Percentiles rank a stretch among this genome's conserved stretches.
These are phyloP conservation scores for Aspergillus tamarii DNA, from an alignment of 2,329 filamentous ascomycete species.

Conservation along the genomic window DNA sequence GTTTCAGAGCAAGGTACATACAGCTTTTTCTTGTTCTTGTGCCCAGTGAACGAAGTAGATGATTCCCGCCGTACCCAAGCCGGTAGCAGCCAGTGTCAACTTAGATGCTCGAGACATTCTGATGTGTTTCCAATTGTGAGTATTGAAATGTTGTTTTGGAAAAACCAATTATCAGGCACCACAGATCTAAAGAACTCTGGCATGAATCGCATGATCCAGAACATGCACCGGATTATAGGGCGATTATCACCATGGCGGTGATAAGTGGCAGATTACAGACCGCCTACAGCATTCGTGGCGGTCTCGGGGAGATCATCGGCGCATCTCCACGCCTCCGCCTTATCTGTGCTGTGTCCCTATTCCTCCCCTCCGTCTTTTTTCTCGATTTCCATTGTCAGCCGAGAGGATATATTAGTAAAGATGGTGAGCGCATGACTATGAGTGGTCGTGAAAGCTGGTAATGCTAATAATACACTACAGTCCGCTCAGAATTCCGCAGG, in stretches of 20 bases:
- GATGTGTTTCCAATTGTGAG: neutral
- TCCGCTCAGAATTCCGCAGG: conserved; percentile 97
- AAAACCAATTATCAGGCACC: neutral
- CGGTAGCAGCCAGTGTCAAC: conserved; percentile 77
- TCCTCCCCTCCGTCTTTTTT: conserved; percentile 14
- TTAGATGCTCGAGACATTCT: conserved; percentile 92
- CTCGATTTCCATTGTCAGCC: conserved; percentile 7
- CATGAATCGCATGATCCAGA: conserved; percentile 1
- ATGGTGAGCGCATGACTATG: conserved; percentile 33
- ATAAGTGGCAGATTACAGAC: conserved; percentile 36
- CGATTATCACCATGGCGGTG: conserved; percentile 36
- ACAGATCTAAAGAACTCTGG: neutral
- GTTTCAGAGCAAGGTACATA: conserved; percentile 47
- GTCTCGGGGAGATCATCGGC: conserved; percentile 25
- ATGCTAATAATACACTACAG: conserved; percentile 52
- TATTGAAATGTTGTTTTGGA: neutral
- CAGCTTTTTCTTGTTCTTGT: conserved; percentile 80
- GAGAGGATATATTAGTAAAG: conserved; percentile 20
- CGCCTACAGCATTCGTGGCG: conserved; percentile 38
- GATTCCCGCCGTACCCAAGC: conserved; percentile 73
- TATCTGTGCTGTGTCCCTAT: conserved; percentile 17
- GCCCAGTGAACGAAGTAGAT: conserved; percentile 87
- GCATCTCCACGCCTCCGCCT: conserved; percentile 30
- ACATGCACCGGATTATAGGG: conserved; percentile 17
- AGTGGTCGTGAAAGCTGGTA: conserved; percentile 7